Evolutionary conservation across 2,329 filamentous ascomycete species (phyloP).

Genomic region (Sporothrix humicola): DNA sequence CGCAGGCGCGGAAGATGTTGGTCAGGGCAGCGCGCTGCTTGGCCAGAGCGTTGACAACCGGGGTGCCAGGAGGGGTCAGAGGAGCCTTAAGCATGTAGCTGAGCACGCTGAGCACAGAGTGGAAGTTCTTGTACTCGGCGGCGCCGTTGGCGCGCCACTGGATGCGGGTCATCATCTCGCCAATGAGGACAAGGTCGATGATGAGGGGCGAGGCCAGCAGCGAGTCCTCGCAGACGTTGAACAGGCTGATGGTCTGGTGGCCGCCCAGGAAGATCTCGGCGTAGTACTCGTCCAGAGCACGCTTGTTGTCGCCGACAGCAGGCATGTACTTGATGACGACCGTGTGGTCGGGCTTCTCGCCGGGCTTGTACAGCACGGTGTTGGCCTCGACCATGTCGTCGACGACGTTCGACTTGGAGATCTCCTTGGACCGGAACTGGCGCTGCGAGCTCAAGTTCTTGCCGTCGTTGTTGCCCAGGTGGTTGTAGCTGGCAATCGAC

Average conservation of each 20-base stretch:
- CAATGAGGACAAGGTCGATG: constrained; percentile 90
- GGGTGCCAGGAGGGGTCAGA: constrained; percentile 89
- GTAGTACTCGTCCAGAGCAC: constrained; percentile 98
- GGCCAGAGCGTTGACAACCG: constrained; percentile 91
- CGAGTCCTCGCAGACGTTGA: constrained; percentile 99
- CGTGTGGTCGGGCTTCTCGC: constrained; percentile 95
- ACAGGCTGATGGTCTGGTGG: constrained; percentile 96
- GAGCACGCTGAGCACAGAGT: constrained; percentile 93
- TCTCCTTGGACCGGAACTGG: constrained; percentile 99
- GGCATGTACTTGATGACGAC: constrained; percentile 99
- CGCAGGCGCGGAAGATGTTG: constrained; percentile 98
- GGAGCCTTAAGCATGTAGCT: constrained; percentile 99
- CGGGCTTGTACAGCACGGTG: constrained; percentile 83
- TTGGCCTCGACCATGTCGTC: constrained; percentile 99
- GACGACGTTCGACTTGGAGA: constrained; percentile 98
- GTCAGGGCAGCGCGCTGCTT: constrained; percentile 95
- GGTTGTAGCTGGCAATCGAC: constrained; percentile 98
- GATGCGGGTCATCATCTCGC: constrained; percentile 98
- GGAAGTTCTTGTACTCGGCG: constrained; percentile 86
- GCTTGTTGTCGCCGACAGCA: constrained; percentile 97
- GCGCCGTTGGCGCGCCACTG: constrained; percentile 76
- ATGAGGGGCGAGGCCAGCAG: constrained; percentile 94
- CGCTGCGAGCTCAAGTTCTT: constrained; percentile 97
- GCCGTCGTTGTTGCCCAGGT: constrained; percentile 98
- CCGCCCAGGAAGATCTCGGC: constrained; percentile 99